These are phyloP conservation scores for Spergularia azorica DNA, from an alignment of 179 eudicot genomes.

Conservation along the genomic window DNA sequence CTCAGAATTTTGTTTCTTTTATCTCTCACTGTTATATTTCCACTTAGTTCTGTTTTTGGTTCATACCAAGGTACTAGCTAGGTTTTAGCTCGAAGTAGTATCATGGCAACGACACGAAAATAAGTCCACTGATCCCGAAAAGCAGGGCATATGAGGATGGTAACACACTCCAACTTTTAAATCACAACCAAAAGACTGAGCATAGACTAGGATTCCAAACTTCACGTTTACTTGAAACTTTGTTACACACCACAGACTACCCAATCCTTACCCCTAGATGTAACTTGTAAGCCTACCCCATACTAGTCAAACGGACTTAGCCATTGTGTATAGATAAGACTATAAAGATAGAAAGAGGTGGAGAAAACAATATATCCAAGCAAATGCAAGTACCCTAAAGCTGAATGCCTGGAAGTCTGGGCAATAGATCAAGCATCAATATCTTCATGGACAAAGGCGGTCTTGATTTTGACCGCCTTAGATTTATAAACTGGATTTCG, in stretches of 20 bases:
- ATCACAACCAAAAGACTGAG: too few species aligned
- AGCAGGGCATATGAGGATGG: too few species aligned
- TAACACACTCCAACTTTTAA: too few species aligned
- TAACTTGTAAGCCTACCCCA: too few species aligned
- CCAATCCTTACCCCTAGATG: too few species aligned
- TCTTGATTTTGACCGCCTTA: background rate
- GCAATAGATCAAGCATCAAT: background rate
- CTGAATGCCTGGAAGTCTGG: background rate
- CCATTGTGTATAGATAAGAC: too few species aligned
- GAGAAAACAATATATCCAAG: background rate
- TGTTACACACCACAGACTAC: too few species aligned
- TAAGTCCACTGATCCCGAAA: background rate
- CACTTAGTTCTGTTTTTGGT: background rate
- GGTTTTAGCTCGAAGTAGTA: background rate
- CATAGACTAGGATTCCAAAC: too few species aligned
- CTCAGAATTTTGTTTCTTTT: background rate
- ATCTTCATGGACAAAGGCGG: background rate
- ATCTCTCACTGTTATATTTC: background rate
- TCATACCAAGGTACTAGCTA: background rate
- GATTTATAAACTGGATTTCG: background rate
- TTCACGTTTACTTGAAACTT: too few species aligned
- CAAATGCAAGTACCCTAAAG: background rate
- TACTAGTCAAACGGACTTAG: background rate
- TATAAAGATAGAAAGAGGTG: too few species aligned
- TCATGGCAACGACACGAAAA: background rate